These are phyloP conservation scores for Colletotrichum sp. DNA, from an alignment of 2,329 filamentous ascomycete species.

Conservation along the genomic window DNA sequence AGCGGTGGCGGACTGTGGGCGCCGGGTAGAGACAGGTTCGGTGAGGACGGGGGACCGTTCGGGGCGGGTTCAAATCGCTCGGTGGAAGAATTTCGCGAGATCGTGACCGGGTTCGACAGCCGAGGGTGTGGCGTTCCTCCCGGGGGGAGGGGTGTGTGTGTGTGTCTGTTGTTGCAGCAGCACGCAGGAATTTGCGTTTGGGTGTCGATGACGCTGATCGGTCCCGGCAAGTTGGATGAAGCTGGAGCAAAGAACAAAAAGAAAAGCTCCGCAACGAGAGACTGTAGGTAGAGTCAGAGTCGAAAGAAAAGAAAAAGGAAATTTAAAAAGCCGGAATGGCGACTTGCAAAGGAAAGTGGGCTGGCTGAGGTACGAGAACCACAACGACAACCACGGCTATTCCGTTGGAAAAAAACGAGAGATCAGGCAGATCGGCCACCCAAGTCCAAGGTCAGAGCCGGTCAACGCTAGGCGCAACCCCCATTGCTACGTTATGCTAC, in stretches of 20 bases:
- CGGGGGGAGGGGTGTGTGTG: background rate
- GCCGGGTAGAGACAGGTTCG: background rate
- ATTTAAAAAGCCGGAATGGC: background rate
- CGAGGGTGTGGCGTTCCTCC: background rate
- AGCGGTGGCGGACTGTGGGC: background rate
- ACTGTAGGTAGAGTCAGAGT: background rate
- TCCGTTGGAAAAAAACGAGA: background rate
- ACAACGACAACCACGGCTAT: background rate
- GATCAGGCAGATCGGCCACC: background rate
- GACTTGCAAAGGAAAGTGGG: conserved; percentile 12
- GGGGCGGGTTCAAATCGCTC: background rate
- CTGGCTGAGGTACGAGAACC: background rate
- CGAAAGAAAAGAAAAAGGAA: background rate
- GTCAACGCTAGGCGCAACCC: background rate
- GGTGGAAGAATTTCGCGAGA: background rate
- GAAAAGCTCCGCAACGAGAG: background rate
- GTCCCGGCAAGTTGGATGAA: background rate
- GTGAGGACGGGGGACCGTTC: background rate
- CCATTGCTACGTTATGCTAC: background rate
- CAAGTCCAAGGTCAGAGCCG: conserved; percentile 3
- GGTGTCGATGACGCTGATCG: background rate
- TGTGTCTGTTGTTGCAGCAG: background rate
- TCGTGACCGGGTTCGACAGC: background rate
- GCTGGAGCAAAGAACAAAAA: background rate
- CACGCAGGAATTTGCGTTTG: background rate